A percentile compares a stretch with the other conserved stretches of the same genome.
These are phyloP conservation scores for Lactifluus piperatus DNA, from an alignment of 768 basidiomycete genomes.

Conservation along the genomic window DNA sequence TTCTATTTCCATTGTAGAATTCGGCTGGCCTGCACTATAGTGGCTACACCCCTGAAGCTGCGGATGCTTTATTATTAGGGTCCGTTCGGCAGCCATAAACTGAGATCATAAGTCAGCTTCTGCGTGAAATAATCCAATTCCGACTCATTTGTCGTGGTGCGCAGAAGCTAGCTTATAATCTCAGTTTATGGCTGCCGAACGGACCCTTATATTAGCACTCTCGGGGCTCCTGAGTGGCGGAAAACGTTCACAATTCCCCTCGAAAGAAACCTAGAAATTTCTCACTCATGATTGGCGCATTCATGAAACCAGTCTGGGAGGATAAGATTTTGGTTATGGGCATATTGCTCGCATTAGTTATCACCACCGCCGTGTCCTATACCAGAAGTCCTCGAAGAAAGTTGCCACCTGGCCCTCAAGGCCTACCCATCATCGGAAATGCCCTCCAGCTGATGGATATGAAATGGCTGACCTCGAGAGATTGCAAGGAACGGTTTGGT, in stretches of 20 bases:
- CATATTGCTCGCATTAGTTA: not conserved
- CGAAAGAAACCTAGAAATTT: not conserved
- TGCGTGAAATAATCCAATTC: too few relatives aligned
- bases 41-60: too few relatives aligned
- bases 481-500: slow-evolving; percentile 4
- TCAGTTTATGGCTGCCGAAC: too few relatives aligned
- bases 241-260: not conserved
- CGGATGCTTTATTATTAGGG: too few relatives aligned
- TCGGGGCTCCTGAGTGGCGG: not conserved
- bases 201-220: not conserved
- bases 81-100: too few relatives aligned
- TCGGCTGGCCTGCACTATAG: too few relatives aligned
- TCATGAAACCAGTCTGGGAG: not conserved
- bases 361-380: not conserved
- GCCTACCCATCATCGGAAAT: slow-evolving; percentile 1
- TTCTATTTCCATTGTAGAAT: too few relatives aligned
- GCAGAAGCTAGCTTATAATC: too few relatives aligned
- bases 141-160: too few relatives aligned
- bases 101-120: too few relatives aligned
- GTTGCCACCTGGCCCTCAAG: not conserved
- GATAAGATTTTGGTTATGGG: not conserved
- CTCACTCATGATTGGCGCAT: not conserved
- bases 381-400: not conserved
- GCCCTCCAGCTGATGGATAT: not conserved
- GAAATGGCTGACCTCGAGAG: not conserved